phyloP scores from a whole-genome alignment of 2,329 filamentous ascomycete genomes.

The Ascochyta clinopodiicola region DNA sequence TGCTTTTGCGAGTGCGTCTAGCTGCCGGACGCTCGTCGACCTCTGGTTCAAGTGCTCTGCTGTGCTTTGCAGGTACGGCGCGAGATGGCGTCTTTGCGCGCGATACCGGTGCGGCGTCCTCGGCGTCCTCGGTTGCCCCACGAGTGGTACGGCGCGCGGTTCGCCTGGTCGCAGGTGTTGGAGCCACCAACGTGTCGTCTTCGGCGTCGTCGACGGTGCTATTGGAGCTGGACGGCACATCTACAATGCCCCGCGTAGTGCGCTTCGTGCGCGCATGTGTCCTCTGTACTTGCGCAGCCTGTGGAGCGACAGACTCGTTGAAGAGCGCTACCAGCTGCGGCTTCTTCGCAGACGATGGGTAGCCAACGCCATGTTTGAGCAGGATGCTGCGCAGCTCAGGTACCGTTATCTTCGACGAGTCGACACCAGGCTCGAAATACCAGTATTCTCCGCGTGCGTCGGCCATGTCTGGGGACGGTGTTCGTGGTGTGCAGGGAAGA shows the following conservation, averaged over 20 bases:
- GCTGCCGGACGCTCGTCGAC: conserved; percentile 41
- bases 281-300: conserved; percentile 76
- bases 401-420: conserved; percentile 82
- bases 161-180: conserved; percentile 47
- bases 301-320: conserved; percentile 76
- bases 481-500: neutral
- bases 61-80: conserved; percentile 53
- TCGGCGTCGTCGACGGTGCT: conserved; percentile 64
- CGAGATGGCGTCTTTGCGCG: conserved; percentile 45
- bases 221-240: conserved; percentile 70
- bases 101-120: conserved; percentile 20
- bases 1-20: conserved; percentile 49
- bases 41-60: conserved; percentile 47
- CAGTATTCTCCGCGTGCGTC: conserved; percentile 46
- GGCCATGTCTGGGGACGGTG: conserved; percentile 29
- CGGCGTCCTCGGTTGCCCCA: conserved; percentile 50
- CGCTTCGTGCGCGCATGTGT: conserved; percentile 81
- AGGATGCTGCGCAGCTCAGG: conserved; percentile 90
- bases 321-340: conserved; percentile 84
- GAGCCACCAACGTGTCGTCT: conserved; percentile 51
- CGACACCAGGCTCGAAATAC: conserved; percentile 87
- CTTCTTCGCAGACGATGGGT: conserved; percentile 92
- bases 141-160: conserved; percentile 48
- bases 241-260: conserved; percentile 82
- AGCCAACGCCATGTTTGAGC: conserved; percentile 84